Conservation (phyloP, 805 yeast genomes). For the Ogataea degrootiae region DNA sequence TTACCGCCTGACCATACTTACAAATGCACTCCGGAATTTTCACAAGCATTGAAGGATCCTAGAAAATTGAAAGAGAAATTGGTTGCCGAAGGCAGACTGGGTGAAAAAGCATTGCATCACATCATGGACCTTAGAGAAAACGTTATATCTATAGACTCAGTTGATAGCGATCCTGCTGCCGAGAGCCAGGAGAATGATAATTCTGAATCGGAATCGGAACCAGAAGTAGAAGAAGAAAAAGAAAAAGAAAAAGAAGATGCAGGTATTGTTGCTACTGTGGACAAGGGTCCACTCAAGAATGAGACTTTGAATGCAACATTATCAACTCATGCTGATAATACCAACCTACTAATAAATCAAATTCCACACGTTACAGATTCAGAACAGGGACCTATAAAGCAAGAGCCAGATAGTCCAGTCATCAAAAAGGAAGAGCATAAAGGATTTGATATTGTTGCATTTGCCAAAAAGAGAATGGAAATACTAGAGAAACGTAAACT, state of each 20-base stretch:
- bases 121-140: conserved; percentile 33
- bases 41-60: conserved; percentile 62
- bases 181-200: neutral
- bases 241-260: conserved; percentile 1
- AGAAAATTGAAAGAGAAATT: conserved; percentile 63
- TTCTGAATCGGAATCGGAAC: conserved; percentile 1
- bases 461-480: conserved; percentile 45
- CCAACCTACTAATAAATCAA: neutral
- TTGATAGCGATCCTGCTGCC: conserved; percentile 13
- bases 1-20: conserved; percentile 95
- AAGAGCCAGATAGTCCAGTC: neutral
- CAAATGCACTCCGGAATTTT: conserved; percentile 66
- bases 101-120: conserved; percentile 70
- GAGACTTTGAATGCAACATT: neutral
- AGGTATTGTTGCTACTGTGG: conserved; percentile 1
- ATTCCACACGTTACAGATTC: neutral
- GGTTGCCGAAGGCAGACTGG: conserved; percentile 75
- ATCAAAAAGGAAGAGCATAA: conserved; percentile 11
- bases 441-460: conserved; percentile 51
- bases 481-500: conserved; percentile 31
- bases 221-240: conserved; percentile 4
- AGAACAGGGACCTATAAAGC: neutral
- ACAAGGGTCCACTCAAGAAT: conserved; percentile 10
- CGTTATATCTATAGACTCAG: conserved; percentile 6
- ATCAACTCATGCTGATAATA: neutral